phyloP scores from a whole-genome alignment of 371 early-diverging fungal species.

The Nematocida ironsii region DNA sequence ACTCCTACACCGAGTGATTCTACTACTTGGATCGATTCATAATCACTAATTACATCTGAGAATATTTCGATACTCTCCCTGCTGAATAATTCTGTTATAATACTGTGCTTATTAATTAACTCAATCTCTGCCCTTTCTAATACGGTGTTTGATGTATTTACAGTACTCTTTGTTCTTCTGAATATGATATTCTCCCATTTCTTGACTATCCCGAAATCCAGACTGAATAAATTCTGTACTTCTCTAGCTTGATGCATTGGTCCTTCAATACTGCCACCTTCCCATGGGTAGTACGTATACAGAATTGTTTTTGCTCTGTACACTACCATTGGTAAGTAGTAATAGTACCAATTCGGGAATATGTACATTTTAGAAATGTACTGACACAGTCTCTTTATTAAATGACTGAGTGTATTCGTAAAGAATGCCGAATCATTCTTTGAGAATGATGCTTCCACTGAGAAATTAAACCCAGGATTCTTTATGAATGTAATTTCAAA shows the following conservation, averaged over 20 bases:
- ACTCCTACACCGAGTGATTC: slow-evolving; percentile 24
- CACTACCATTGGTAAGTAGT: slow-evolving; percentile 62
- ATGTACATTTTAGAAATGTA: slow-evolving; percentile 59
- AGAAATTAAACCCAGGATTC: slow-evolving; percentile 63
- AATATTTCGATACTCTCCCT: slow-evolving; percentile 46
- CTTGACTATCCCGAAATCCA: slow-evolving; percentile 63
- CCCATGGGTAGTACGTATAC: slow-evolving; percentile 48
- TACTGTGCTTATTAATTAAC: slow-evolving; percentile 40
- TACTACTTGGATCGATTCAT: slow-evolving; percentile 38
- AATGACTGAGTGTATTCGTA: slow-evolving; percentile 60
- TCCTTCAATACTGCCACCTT: slow-evolving; percentile 29
- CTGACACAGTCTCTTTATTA: slow-evolving; percentile 56
- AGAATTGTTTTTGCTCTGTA: slow-evolving; percentile 54
- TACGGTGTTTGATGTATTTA: slow-evolving; percentile 53
- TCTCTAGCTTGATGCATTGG: slow-evolving; percentile 46
- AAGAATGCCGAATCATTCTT: slow-evolving; percentile 58
- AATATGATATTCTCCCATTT: slow-evolving; percentile 46
- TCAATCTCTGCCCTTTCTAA: slow-evolving; percentile 54
- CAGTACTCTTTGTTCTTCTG: slow-evolving; percentile 57
- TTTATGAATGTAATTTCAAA: slow-evolving; percentile 65
- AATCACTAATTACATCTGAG: slow-evolving; percentile 61
- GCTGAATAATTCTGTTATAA: slow-evolving; percentile 55
- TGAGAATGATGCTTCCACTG: slow-evolving; percentile 59
- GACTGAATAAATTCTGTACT: slow-evolving; percentile 50
- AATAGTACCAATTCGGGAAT: slow-evolving; percentile 65